Percentiles rank a stretch among this genome's conserved stretches.
phyloP scores from a whole-genome alignment of 1,284 basidiomycete genomes.

The Omphalotus olearius region DNA sequence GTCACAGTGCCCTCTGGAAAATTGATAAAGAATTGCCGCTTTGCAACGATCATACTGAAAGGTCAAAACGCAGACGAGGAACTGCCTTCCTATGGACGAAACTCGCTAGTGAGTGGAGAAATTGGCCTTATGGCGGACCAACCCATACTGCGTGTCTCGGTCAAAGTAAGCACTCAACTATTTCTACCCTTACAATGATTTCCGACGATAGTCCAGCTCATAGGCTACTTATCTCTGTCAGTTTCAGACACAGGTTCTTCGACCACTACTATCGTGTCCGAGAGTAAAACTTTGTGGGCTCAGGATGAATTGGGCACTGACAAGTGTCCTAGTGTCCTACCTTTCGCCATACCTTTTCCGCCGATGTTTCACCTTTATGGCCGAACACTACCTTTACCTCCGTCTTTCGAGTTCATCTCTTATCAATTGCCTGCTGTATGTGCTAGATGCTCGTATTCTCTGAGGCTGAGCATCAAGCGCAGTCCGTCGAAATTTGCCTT shows the following conservation, averaged over 20 bases:
- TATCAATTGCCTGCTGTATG: conserved; percentile 31
- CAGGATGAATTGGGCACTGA: conserved; percentile 14
- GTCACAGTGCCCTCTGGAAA: conserved; percentile 18
- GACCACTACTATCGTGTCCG: conserved; percentile 24
- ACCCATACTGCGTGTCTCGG: conserved; percentile 24
- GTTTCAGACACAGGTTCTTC: conserved; percentile 30
- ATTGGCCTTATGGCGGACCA: conserved; percentile 25
- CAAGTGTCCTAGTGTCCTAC: conserved; percentile 34
- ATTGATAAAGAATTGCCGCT: conserved; percentile 25
- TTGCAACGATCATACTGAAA: conserved; percentile 29
- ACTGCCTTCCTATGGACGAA: conserved; percentile 29
- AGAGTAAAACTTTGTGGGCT: conserved; percentile 28
- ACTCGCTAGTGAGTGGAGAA: conserved; percentile 28
- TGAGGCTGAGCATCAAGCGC: conserved; percentile 30
- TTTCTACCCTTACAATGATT: background rate
- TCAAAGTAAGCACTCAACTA: conserved; percentile 26
- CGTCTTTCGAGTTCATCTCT: conserved; percentile 34
- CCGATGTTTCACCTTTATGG: conserved; percentile 27
- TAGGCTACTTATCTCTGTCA: conserved; percentile 34
- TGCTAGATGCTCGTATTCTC: conserved; percentile 30
- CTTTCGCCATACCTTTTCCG: conserved; percentile 38
- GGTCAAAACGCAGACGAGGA: conserved; percentile 25
- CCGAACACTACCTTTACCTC: conserved; percentile 32
- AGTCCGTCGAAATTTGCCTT: conserved; percentile 24
- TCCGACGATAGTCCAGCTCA: conserved; percentile 25